Evolutionary conservation across 176 grass and related monocot species (phyloP).

Genomic region (Thalia dealbata): DNA sequence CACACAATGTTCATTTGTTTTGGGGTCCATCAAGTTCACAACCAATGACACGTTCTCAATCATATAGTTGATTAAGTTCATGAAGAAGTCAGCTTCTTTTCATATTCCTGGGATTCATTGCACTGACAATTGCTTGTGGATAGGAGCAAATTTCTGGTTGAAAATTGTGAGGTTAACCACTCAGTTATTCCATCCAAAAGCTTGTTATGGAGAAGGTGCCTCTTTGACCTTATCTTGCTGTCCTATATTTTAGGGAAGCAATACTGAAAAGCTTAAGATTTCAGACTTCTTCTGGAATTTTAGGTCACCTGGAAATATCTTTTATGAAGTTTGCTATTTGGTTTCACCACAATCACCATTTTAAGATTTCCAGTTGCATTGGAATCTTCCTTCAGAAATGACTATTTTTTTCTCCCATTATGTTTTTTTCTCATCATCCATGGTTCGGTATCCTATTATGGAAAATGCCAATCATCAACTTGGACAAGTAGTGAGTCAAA

Average conservation of each 20-base stretch:
- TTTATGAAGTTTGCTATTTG: too few relatives aligned
- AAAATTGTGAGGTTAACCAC: too few relatives aligned
- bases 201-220: too few relatives aligned
- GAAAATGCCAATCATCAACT: not conserved
- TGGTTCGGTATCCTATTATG: not conserved
- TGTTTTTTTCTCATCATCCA: not conserved
- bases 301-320: not conserved
- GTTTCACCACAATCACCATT: too few relatives aligned
- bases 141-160: slow-evolving; percentile 61
- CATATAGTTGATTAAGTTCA: not conserved
- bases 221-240: not conserved
- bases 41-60: too few relatives aligned
- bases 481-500: not conserved
- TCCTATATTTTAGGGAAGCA: not conserved
- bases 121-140: slow-evolving; percentile 10
- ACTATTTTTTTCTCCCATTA: not conserved
- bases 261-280: not conserved
- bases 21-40: too few relatives aligned
- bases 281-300: not conserved
- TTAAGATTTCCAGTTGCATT: too few relatives aligned
- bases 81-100: slow-evolving; percentile 19
- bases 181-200: too few relatives aligned
- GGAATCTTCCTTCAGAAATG: too few relatives aligned
- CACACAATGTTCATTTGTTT: not conserved
- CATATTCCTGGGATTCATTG: not conserved